Conservation (phyloP, 176 grass and related monocot genomes). For the Phyllostachys edulis region DNA sequence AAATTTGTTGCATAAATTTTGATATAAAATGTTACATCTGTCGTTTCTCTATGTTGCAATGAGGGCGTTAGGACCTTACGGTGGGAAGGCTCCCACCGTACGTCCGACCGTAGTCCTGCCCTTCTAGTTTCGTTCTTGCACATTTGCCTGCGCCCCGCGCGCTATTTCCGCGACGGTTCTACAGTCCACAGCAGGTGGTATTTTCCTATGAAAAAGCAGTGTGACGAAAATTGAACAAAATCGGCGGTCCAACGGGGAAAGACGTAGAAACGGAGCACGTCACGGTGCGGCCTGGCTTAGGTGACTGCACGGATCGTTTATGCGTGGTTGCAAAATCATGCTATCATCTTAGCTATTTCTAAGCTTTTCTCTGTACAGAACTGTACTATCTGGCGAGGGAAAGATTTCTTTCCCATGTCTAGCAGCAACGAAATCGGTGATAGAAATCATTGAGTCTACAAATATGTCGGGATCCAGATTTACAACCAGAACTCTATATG, state of each 20-base stretch:
- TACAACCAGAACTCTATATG: too few relatives aligned
- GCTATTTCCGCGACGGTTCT: slow-evolving; percentile 36
- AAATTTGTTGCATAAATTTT: too few relatives aligned
- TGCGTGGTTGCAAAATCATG: too few relatives aligned
- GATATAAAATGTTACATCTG: too few relatives aligned
- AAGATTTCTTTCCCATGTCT: background rate
- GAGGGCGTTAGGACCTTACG: too few relatives aligned
- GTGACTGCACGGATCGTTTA: background rate
- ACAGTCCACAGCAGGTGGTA: background rate
- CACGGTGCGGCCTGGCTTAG: background rate
- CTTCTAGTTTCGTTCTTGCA: background rate
- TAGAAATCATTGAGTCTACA: background rate
- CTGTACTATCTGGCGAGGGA: background rate
- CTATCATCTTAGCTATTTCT: background rate
- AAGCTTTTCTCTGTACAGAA: background rate
- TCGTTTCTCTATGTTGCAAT: too few relatives aligned
- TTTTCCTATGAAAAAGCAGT: background rate
- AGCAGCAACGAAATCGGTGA: background rate
- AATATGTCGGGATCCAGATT: too few relatives aligned
- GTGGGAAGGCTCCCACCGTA: too few relatives aligned
- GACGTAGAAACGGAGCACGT: background rate
- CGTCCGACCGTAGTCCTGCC: too few relatives aligned
- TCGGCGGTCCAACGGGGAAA: background rate
- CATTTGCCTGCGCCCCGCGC: background rate
- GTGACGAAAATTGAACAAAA: background rate